Base-by-base conservation (phyloP, 2,329 filamentous ascomycete species). In the Aspergillus novofumigatus region DNA sequence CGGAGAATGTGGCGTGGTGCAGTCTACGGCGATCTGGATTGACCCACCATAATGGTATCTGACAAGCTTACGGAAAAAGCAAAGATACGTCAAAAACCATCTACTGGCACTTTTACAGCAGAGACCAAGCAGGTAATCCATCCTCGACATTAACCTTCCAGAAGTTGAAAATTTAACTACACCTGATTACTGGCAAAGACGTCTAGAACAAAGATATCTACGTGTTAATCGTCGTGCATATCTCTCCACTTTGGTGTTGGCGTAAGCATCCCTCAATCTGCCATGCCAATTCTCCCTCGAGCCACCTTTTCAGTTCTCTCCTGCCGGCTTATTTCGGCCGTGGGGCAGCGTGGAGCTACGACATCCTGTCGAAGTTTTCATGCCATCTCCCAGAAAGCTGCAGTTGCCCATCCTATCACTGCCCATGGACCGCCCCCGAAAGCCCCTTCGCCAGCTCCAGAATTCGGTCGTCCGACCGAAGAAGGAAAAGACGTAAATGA, bases 371-470 rank as follows among this genome's bases (percentile, higher is more conserved):
- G 72, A 32, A 67, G 56, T 56, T 68, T 77, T 38, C 71, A 75
- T 60, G 72, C 68, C 3, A 69, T 70, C 14, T 57, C 66, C 20
- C 61, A 64, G 32, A 77, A 76, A 58, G 69, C 73, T 53, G 84
- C 84, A 8, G 81, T 81, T 51, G 83, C 84, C 14, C 77, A 86
- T 56, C 79, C 83, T 60, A 78, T 84, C 54, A 85, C 82, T 10
- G 79, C 84, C 10, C 77, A 83, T 51, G 84, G 84, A 3, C 84
- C 84, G 53, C 85, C 85, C 41, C 85, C 85, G 3, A 79, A 79
- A 62, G 78, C 82, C 21, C 85, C 85, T 17, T 74, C 77, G 51
- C 78, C 82, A 4, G 69, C 78, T 7, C 74, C 80, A 17, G 77
- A 79, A 56, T 77, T 81, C 29, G 72, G 77, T 53, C 78, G 80